These are phyloP conservation scores for Phytophthora sojae DNA, from an alignment of 352 stramenopile genomes.

Conservation along the genomic window DNA sequence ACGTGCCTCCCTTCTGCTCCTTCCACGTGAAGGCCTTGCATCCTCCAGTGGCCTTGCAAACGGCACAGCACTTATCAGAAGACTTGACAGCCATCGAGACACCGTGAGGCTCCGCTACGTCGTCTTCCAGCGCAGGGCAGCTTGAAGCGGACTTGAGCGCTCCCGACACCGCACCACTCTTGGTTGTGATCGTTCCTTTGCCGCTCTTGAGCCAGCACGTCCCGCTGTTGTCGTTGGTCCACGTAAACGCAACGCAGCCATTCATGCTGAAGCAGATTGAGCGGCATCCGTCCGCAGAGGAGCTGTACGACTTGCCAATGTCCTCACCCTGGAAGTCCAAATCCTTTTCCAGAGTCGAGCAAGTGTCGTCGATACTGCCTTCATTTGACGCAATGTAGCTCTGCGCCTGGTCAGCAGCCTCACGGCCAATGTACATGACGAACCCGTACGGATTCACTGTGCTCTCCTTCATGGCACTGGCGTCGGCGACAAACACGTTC, in stretches of 20 bases:
- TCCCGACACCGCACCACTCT: conserved; percentile 21
- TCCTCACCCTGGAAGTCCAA: conserved; percentile 60
- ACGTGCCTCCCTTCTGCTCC: conserved; percentile 53
- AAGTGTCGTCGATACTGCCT: conserved; percentile 27
- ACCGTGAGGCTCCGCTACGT: conserved; percentile 35
- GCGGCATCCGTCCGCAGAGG: conserved; percentile 47
- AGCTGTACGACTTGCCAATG: conserved; percentile 34
- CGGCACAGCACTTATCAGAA: conserved; percentile 38
- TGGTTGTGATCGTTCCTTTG: conserved; percentile 32
- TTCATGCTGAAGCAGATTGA: conserved; percentile 33
- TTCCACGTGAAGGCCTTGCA: conserved; percentile 66
- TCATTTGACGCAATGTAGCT: conserved; percentile 28
- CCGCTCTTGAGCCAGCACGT: conserved; percentile 65
- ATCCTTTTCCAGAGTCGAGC: conserved; percentile 38
- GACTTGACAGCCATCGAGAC: conserved; percentile 24
- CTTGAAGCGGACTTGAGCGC: conserved; percentile 23
- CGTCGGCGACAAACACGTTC: conserved; percentile 74
- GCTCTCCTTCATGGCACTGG: conserved; percentile 61
- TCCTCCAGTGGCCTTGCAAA: conserved; percentile 37
- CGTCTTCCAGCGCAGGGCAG: conserved; percentile 25
- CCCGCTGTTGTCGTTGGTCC: conserved; percentile 54
- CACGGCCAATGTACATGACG: conserved; percentile 76
- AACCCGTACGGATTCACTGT: conserved; percentile 76
- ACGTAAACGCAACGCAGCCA: conserved; percentile 54
- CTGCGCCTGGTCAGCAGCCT: conserved; percentile 58